Percentiles rank a stretch among this genome's conserved stretches.
phyloP scores from a whole-genome alignment of 192 early-diverging fungal species.

The Umbelopsis vinacea region DNA sequence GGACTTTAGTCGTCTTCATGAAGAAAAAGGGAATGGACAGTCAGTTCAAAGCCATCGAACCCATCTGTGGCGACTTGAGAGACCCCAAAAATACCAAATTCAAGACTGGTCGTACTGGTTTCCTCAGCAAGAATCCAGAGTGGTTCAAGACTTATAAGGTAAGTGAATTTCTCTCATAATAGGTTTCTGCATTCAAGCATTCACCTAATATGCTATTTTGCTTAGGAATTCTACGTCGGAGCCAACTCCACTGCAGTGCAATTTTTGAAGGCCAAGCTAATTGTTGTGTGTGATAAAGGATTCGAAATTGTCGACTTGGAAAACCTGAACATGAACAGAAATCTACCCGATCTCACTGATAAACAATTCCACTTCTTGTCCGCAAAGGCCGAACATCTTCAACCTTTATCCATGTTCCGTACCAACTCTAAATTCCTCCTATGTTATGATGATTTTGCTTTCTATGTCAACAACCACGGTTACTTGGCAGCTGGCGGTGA shows the following conservation, averaged over 20 bases:
- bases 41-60: conserved; percentile 37
- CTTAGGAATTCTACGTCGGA: conserved; percentile 90
- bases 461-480: conserved; percentile 79
- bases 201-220: background rate
- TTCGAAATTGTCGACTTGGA: conserved; percentile 94
- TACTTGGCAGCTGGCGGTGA: background rate
- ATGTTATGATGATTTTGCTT: conserved; percentile 88
- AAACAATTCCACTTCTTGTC: conserved; percentile 75
- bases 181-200: background rate
- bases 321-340: conserved; percentile 74
- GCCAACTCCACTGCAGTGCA: conserved; percentile 82
- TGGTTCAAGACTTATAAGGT: conserved; percentile 41
- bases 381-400: conserved; percentile 68
- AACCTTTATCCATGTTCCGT: conserved; percentile 84
- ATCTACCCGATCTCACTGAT: conserved; percentile 80
- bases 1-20: conserved; percentile 56
- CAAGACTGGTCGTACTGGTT: conserved; percentile 14
- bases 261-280: conserved; percentile 81
- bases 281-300: conserved; percentile 86
- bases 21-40: conserved; percentile 37
- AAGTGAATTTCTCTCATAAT: background rate
- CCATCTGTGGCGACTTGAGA: conserved; percentile 34
- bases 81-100: conserved; percentile 28
- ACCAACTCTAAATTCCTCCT: conserved; percentile 77
- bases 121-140: conserved; percentile 25